Percentiles rank a stretch among this genome's conserved stretches.
Conservation (phyloP, 371 early-diverging fungal genomes). For the Mucor indicus region DNA sequence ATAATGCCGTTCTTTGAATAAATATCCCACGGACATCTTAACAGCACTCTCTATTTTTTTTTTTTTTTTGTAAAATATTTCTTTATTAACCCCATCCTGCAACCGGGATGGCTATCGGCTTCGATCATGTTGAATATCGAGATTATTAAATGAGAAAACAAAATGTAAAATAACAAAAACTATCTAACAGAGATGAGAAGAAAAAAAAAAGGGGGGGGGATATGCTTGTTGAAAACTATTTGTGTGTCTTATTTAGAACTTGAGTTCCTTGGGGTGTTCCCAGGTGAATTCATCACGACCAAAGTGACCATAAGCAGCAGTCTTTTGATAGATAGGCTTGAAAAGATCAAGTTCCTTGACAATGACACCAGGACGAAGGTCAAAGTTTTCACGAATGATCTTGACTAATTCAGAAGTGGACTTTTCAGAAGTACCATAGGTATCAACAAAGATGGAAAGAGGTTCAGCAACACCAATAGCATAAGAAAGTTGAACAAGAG, state of each 20-base stretch:
- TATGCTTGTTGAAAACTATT: constrained; percentile 57
- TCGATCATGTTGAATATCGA: constrained; percentile 33
- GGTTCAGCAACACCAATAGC: constrained; percentile 99
- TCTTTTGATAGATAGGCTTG: constrained; percentile 97
- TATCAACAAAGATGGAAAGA: constrained; percentile 95
- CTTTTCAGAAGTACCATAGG: constrained; percentile 93
- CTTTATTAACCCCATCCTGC: constrained; percentile 35
- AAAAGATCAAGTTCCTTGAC: constrained; percentile 96
- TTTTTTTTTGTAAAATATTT: too few species aligned
- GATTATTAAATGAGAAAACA: constrained; percentile 15
- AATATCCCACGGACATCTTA: too few species aligned
- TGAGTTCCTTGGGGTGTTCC: constrained; percentile 92
- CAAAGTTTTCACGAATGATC: constrained; percentile 97
- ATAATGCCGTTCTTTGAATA: too few species aligned
- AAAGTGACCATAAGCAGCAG: constrained; percentile 99
- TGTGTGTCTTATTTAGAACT: constrained; percentile 73
- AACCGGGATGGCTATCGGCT: constrained; percentile 39
- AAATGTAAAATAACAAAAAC: constrained; percentile 7
- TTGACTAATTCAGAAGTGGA: constrained; percentile 86
- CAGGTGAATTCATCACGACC: constrained; percentile 96
- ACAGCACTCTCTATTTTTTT: too few species aligned
- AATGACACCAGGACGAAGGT: constrained; percentile 97
- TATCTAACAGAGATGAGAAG: constrained; percentile 2
- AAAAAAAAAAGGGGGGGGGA: too few species aligned
- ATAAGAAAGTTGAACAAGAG: constrained; percentile 97